These are phyloP conservation scores for Stephania yunnanensis DNA, from an alignment of 164 flowering plant species.

Conservation along the genomic window DNA sequence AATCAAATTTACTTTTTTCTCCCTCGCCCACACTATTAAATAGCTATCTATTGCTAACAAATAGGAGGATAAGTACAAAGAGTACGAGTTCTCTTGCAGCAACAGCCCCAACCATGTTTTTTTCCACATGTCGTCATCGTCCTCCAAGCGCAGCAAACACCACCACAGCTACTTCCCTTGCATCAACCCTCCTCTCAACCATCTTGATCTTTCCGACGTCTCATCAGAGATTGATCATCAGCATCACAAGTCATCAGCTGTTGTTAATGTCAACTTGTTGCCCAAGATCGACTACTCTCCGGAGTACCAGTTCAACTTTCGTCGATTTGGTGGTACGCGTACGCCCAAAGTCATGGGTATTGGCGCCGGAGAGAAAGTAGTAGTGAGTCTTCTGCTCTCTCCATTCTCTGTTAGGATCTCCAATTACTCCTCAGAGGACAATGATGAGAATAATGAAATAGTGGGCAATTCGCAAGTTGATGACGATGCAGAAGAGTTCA, in stretches of 20 bases:
- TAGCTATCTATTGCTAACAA: too few relatives aligned
- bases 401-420: slow-evolving; percentile 34
- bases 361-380: slow-evolving; percentile 18
- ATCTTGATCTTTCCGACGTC: too few relatives aligned
- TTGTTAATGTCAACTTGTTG: slow-evolving; percentile 11
- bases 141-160: slow-evolving; percentile 29
- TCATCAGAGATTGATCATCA: neutral
- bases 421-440: slow-evolving; percentile 35
- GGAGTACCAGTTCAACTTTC: too few relatives aligned
- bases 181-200: slow-evolving; percentile 31
- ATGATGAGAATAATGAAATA: slow-evolving; percentile 15
- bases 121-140: slow-evolving; percentile 26
- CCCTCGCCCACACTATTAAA: too few relatives aligned
- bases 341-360: slow-evolving; percentile 12
- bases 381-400: slow-evolving; percentile 23
- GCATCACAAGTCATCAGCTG: neutral
- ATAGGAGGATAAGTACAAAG: too few relatives aligned
- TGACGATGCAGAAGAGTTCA: slow-evolving; percentile 53
- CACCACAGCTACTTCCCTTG: slow-evolving; percentile 40
- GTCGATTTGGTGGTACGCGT: slow-evolving; percentile 8
- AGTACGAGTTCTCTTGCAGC: slow-evolving; percentile 58
- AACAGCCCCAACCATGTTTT: slow-evolving; percentile 54
- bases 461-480: slow-evolving; percentile 25
- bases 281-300: too few relatives aligned
- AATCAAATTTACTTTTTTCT: too few relatives aligned